Evolutionary conservation across 176 grass and related monocot species (phyloP).

Genomic region (Metroxylon sagu): DNA sequence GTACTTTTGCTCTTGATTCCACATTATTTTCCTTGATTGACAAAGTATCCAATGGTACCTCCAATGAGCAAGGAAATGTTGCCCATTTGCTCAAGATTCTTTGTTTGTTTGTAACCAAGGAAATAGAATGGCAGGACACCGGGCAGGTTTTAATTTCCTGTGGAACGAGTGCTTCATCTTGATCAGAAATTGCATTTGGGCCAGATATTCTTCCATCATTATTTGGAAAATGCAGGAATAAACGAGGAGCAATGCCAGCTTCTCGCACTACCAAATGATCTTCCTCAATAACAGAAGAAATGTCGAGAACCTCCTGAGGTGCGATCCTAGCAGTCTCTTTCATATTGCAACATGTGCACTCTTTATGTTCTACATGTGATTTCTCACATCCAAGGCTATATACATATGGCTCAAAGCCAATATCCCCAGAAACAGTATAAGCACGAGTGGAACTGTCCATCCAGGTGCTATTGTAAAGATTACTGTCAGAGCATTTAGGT

Average conservation of each 20-base stretch:
- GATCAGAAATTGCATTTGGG: not conserved
- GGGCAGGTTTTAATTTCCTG: not conserved
- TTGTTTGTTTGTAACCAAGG: not conserved
- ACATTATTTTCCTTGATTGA: no score
- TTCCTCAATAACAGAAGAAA: not conserved
- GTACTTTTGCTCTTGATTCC: no score
- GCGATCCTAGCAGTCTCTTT: not conserved
- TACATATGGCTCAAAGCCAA: not conserved
- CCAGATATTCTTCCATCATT: not conserved
- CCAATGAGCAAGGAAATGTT: slow-evolving; percentile 9
- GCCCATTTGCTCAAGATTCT: slow-evolving; percentile 1
- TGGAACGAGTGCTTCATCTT: not conserved
- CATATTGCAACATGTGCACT: no score
- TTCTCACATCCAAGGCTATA: not conserved
- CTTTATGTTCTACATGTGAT: not conserved
- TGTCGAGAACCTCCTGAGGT: no score
- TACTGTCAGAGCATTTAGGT: not conserved
- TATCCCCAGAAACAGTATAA: not conserved
- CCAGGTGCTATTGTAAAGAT: not conserved
- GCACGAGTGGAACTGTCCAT: slow-evolving; percentile 6
- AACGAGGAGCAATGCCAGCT: not conserved
- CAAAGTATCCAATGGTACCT: not conserved
- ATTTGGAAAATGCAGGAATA: not conserved
- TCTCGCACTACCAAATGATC: not conserved
- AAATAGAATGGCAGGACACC: not conserved